Percentiles rank a stretch among this genome's conserved stretches.
These are phyloP conservation scores for Lyophyllum decastes DNA, from an alignment of 768 basidiomycete species.

Conservation along the genomic window DNA sequence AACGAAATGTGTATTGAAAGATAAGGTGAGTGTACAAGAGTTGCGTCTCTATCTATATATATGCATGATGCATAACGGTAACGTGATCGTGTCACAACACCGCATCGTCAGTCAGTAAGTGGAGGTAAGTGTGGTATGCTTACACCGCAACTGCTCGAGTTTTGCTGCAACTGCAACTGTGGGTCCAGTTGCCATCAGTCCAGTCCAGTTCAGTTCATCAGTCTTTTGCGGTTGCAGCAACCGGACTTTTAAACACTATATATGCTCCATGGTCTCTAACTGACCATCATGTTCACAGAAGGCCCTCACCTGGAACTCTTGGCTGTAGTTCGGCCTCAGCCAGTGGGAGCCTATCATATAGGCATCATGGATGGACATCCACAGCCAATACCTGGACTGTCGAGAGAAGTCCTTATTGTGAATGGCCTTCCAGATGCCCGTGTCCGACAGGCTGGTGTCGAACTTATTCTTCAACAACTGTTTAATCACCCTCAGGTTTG, in stretches of 20 bases:
- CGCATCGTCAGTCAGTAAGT: background rate
- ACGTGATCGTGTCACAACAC: background rate
- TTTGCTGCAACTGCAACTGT: too few species aligned
- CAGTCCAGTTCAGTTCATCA: too few species aligned
- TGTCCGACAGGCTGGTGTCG: background rate
- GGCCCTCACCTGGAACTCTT: background rate
- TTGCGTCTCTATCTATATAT: background rate
- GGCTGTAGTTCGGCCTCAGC: background rate
- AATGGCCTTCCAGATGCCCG: background rate
- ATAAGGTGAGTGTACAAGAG: background rate
- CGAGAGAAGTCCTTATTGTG: background rate
- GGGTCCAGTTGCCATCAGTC: too few species aligned
- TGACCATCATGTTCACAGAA: background rate
- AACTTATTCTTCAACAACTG: conserved; percentile 14
- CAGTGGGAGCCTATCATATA: background rate
- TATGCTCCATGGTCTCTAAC: background rate
- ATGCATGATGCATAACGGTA: background rate
- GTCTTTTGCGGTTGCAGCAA: too few species aligned
- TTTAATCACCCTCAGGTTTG: background rate
- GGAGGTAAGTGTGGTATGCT: background rate
- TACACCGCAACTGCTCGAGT: too few species aligned
- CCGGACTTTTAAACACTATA: too few species aligned
- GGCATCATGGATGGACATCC: conserved; percentile 2
- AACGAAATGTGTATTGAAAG: background rate
- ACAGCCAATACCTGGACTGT: background rate